Evolutionary conservation across 441 rosid genomes (phyloP).

Genomic region (Pelargonium cotyledonis): DNA sequence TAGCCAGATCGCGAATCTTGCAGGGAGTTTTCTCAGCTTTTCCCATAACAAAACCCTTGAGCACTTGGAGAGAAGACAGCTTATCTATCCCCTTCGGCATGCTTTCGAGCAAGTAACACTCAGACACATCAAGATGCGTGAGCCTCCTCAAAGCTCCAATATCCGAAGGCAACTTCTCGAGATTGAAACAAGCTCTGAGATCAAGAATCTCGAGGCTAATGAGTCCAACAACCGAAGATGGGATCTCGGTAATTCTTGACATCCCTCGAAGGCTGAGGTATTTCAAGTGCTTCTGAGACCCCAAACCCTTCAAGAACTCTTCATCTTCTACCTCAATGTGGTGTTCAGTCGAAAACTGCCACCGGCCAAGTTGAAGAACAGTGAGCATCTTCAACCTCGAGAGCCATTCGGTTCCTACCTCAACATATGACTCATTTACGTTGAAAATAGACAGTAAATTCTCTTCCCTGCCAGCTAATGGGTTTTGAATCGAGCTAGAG

Average conservation of each 20-base stretch:
- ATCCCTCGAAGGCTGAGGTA: slow-evolving; percentile 19
- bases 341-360: background rate
- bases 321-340: slow-evolving; percentile 18
- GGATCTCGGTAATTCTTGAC: slow-evolving; percentile 13
- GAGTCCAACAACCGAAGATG: background rate
- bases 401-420: background rate
- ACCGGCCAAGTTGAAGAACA: slow-evolving; percentile 21
- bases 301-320: slow-evolving; percentile 9
- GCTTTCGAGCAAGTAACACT: slow-evolving; percentile 24
- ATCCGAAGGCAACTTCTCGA: slow-evolving; percentile 21
- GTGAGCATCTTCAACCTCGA: background rate
- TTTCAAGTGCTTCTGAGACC: slow-evolving; percentile 10
- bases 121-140: slow-evolving; percentile 19
- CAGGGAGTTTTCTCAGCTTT: background rate
- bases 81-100: slow-evolving; percentile 18
- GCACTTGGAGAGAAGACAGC: slow-evolving; percentile 15
- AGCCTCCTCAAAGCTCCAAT: slow-evolving; percentile 17
- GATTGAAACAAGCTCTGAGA: slow-evolving; percentile 20
- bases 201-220: slow-evolving; percentile 17
- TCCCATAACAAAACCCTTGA: slow-evolving; percentile 19
- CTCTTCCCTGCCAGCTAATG: background rate
- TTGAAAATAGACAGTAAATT: slow-evolving; percentile 7
- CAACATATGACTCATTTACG: background rate
- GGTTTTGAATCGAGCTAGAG: too few relatives aligned
- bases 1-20: too few relatives aligned